These are phyloP conservation scores for Macrocybe gigantea DNA, from an alignment of 768 basidiomycete species.

Conservation along the genomic window DNA sequence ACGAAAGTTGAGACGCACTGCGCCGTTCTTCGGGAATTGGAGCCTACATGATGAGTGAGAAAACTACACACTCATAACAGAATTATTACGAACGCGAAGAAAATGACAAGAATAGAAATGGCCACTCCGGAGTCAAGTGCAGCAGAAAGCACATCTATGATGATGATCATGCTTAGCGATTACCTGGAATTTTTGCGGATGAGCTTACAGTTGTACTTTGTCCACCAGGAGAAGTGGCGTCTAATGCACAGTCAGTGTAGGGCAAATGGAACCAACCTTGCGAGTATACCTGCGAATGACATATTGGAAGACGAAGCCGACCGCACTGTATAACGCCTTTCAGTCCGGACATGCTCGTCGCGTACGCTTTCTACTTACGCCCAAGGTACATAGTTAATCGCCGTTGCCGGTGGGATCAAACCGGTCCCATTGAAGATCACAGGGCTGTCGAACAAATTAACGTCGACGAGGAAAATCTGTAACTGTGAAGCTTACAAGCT, in stretches of 20 bases:
- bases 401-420: conserved; percentile 76
- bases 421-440: conserved; percentile 65
- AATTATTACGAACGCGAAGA: conserved; percentile 46
- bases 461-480: too few relatives aligned
- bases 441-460: conserved; percentile 21
- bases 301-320: conserved; percentile 76
- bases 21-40: background rate
- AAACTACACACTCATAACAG: background rate
- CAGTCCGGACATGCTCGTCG: too few relatives aligned
- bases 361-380: conserved; percentile 19
- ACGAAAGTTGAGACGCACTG: conserved; percentile 14
- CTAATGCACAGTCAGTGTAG: too few relatives aligned
- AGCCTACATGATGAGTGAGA: background rate
- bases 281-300: conserved; percentile 39
- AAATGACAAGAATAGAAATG: conserved; percentile 59
- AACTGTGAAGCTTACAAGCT: conserved; percentile 34
- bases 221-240: conserved; percentile 66
- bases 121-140: conserved; percentile 75
- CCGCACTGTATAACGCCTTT: conserved; percentile 16
- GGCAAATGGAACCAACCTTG: too few relatives aligned
- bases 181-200: background rate
- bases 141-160: conserved; percentile 66
- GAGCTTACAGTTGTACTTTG: conserved; percentile 67
- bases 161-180: background rate
- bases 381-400: conserved; percentile 83